Evolutionary conservation across 768 basidiomycete genomes (phyloP).

Genomic region (Boletus sp.): DNA sequence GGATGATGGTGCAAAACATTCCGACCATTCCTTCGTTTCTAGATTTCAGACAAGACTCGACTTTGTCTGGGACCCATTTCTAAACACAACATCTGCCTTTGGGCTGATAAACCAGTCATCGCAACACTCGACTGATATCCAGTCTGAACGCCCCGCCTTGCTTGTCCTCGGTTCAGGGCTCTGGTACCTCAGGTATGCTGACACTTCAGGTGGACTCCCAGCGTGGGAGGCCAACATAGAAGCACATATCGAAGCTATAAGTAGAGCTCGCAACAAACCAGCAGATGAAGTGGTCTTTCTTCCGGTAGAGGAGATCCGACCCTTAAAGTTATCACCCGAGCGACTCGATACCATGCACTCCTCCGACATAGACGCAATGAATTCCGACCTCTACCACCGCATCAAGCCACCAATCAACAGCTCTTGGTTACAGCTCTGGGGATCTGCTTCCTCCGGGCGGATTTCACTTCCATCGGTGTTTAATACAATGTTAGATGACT

Average conservation of each 20-base stretch:
- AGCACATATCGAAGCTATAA: slow-evolving; percentile 51
- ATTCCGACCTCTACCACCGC: slow-evolving; percentile 76
- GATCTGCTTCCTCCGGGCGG: slow-evolving; percentile 24
- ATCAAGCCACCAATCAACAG: slow-evolving; percentile 40
- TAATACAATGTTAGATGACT: slow-evolving; percentile 73
- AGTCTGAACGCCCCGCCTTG: slow-evolving; percentile 49
- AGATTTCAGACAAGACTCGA: slow-evolving; percentile 46
- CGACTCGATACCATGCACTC: slow-evolving; percentile 68
- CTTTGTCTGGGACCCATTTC: slow-evolving; percentile 86
- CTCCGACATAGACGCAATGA: slow-evolving; percentile 88
- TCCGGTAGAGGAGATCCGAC: slow-evolving; percentile 72
- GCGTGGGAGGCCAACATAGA: slow-evolving; percentile 80
- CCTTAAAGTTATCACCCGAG: slow-evolving; percentile 60
- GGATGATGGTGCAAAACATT: slow-evolving; percentile 65
- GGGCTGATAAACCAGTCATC: slow-evolving; percentile 38
- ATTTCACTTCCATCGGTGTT: slow-evolving; percentile 74
- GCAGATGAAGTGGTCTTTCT: slow-evolving; percentile 78
- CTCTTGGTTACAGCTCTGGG: slow-evolving; percentile 32
- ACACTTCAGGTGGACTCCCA: slow-evolving; percentile 68
- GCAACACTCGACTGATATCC: slow-evolving; percentile 1
- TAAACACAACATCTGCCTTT: slow-evolving; percentile 63
- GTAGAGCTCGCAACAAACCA: slow-evolving; percentile 36
- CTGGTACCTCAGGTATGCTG: slow-evolving; percentile 83
- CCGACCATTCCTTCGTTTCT: slow-evolving; percentile 54
- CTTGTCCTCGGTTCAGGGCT: slow-evolving; percentile 84